phyloP scores from a whole-genome alignment of 768 basidiomycete genomes.

The Lactifluus hygrophoroides region DNA sequence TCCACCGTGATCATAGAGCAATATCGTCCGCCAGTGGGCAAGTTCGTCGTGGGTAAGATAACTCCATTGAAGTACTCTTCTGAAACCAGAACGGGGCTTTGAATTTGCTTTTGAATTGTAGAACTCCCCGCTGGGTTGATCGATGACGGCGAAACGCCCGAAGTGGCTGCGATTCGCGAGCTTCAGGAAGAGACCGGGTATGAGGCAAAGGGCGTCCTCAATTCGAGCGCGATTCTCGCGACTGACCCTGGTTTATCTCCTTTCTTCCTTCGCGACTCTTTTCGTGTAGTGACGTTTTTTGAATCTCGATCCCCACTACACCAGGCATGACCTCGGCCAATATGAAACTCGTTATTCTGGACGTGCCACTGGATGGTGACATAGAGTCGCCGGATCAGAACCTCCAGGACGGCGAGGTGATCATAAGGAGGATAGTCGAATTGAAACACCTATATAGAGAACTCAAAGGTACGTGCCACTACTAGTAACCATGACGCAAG shows the following conservation, averaged over 20 bases:
- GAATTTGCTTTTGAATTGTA: constrained; percentile 17
- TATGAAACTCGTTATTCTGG: constrained; percentile 77
- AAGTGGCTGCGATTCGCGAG: constrained; percentile 77
- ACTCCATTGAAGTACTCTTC: not conserved
- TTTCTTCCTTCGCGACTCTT: not conserved
- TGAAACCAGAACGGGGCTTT: not conserved
- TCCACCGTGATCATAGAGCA: constrained; percentile 88
- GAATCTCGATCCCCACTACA: no score
- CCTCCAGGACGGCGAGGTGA: constrained; percentile 82
- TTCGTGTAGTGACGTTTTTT: no score
- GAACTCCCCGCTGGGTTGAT: constrained; percentile 72
- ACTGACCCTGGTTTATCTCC: constrained; percentile 55
- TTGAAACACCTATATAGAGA: constrained; percentile 51
- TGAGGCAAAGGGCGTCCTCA: constrained; percentile 52
- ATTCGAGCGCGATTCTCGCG: constrained; percentile 54
- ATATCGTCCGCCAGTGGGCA: constrained; percentile 81
- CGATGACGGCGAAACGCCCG: constrained; percentile 77
- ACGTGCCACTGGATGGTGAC: constrained; percentile 55
- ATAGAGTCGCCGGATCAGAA: constrained; percentile 64
- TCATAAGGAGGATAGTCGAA: constrained; percentile 63
- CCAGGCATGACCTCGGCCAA: constrained; percentile 93
- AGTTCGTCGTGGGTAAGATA: constrained; percentile 55
- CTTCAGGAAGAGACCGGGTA: constrained; percentile 92
- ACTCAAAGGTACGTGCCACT: constrained; percentile 49
- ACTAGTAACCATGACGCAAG: not conserved